Percentiles rank a stretch among this genome's conserved stretches.
Evolutionary conservation across 1,284 basidiomycete species (phyloP).

Genomic region (Cutaneotrichosporon cutaneum): DNA sequence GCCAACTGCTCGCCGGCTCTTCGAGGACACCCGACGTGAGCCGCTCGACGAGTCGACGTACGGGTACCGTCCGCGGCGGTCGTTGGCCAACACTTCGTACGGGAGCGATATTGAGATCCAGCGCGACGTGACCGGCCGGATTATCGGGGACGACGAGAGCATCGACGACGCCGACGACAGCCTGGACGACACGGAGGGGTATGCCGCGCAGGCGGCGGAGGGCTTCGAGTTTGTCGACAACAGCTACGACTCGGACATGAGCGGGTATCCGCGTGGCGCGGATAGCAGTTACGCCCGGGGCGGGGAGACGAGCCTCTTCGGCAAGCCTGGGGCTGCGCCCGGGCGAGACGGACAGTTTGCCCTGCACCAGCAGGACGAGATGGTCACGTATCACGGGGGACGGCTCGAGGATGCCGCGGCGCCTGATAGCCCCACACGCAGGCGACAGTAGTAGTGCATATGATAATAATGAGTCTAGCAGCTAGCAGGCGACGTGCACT

Average conservation of each 20-base stretch:
- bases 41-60: background rate
- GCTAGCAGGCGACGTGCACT: slow-evolving; percentile 4
- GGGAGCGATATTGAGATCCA: slow-evolving; percentile 35
- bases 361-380: slow-evolving; percentile 49
- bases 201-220: slow-evolving; percentile 8
- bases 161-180: slow-evolving; percentile 22
- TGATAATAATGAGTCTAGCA: background rate
- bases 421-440: slow-evolving; percentile 16
- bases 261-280: slow-evolving; percentile 1
- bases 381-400: slow-evolving; percentile 51
- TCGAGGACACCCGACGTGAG: background rate
- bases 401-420: slow-evolving; percentile 41
- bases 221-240: slow-evolving; percentile 22
- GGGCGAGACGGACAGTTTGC: slow-evolving; percentile 24
- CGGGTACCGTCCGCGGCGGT: slow-evolving; percentile 23
- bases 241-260: slow-evolving; percentile 17
- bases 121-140: slow-evolving; percentile 16
- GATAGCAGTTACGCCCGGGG: background rate
- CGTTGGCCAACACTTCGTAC: slow-evolving; percentile 42
- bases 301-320: slow-evolving; percentile 7
- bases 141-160: slow-evolving; percentile 20
- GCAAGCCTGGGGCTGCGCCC: background rate
- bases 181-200: slow-evolving; percentile 13
- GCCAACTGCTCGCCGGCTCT: background rate
- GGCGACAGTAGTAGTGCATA: background rate